These are phyloP conservation scores for Didymella segeticola DNA, from an alignment of 2,329 filamentous ascomycete species.

Conservation along the genomic window DNA sequence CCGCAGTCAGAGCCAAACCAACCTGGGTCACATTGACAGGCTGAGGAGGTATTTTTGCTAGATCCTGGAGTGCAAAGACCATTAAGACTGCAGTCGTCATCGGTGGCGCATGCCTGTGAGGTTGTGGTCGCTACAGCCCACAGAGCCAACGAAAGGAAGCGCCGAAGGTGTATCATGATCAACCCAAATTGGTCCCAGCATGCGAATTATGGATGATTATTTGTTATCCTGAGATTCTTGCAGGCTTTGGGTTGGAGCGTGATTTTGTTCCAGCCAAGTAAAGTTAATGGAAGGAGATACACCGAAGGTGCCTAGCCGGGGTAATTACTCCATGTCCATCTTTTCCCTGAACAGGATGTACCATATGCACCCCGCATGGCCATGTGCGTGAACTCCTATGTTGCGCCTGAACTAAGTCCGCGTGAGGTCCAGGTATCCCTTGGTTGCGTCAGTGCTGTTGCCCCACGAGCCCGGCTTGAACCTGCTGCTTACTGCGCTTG, in stretches of 20 bases:
- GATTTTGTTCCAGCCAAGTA: not conserved
- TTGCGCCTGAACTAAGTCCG: not conserved
- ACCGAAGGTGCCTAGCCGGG: conserved; percentile 4
- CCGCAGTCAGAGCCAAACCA: conserved; percentile 56
- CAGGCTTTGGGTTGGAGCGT: not conserved
- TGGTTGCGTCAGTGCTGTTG: not conserved
- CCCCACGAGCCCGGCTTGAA: not conserved
- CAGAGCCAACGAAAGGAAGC: not conserved
- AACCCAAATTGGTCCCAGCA: not conserved
- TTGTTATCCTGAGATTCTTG: not conserved
- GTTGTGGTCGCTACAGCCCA: not conserved
- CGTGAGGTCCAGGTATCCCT: not conserved
- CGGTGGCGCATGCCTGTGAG: conserved; percentile 28
- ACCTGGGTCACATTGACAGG: conserved; percentile 49
- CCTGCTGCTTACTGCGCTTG: not conserved
- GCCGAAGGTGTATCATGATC: not conserved
- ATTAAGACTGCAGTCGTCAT: conserved; percentile 52
- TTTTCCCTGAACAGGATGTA: conserved; percentile 5
- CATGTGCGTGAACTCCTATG: conserved; percentile 1
- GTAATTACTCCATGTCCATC: conserved; percentile 1
- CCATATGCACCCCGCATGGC: conserved; percentile 12
- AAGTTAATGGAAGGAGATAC: conserved; percentile 5
- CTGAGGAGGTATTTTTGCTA: not conserved
- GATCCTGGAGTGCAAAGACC: conserved; percentile 39
- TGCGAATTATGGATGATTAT: no score